Conservation (phyloP, 768 basidiomycete genomes). For the Hygrocybe punicea region DNA sequence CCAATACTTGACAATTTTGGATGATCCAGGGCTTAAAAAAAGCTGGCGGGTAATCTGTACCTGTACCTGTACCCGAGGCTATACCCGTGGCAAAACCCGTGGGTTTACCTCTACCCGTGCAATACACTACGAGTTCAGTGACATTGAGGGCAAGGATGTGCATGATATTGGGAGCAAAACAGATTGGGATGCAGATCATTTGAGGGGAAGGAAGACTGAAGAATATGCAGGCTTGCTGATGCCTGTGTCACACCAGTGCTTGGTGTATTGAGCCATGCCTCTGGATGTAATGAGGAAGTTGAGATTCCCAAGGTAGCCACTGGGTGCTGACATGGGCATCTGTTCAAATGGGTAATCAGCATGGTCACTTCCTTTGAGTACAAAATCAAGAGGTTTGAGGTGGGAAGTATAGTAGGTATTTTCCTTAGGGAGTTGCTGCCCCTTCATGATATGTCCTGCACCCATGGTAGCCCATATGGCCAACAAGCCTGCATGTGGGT, state of each 20-base stretch:
- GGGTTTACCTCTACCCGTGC: too few species aligned
- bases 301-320: slow-evolving; percentile 12
- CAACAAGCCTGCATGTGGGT: slow-evolving; percentile 32
- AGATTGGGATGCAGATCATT: slow-evolving; percentile 32
- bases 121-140: slow-evolving; percentile 37
- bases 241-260: slow-evolving; percentile 30
- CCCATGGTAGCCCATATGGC: slow-evolving; percentile 34
- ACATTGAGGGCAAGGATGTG: slow-evolving; percentile 36
- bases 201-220: slow-evolving; percentile 36
- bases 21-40: too few species aligned
- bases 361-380: slow-evolving; percentile 17
- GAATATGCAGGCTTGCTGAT: slow-evolving; percentile 36
- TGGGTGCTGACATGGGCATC: slow-evolving; percentile 5
- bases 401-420: slow-evolving; percentile 36
- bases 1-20: too few species aligned
- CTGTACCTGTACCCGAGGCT: too few species aligned
- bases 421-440: slow-evolving; percentile 26
- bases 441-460: slow-evolving; percentile 32
- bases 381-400: slow-evolving; percentile 23
- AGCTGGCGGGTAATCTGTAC: too few species aligned
- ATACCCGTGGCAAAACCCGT: too few species aligned
- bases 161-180: slow-evolving; percentile 36
- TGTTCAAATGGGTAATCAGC: slow-evolving; percentile 20
- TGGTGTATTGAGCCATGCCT: slow-evolving; percentile 24
- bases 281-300: slow-evolving; percentile 16